Conservation (phyloP, 768 basidiomycete species). For the Cytidiella melzeri region DNA sequence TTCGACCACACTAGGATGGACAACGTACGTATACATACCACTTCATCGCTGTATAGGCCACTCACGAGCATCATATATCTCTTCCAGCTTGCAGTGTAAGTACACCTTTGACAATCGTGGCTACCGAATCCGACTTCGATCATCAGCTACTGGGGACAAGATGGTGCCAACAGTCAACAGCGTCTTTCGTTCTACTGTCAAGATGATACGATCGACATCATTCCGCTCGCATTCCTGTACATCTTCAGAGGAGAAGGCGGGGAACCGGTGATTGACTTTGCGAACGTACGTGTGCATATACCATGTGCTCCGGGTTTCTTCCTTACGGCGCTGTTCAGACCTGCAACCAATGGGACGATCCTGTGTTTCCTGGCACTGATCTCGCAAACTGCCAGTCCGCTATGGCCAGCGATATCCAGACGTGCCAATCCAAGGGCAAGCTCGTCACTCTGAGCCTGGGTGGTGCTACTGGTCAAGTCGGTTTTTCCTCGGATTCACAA, state of each 20-base stretch:
- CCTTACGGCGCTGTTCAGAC: slow-evolving; percentile 33
- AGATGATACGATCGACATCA: slow-evolving; percentile 48
- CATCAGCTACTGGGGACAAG: slow-evolving; percentile 48
- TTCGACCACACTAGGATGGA: slow-evolving; percentile 57
- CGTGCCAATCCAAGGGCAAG: slow-evolving; percentile 47
- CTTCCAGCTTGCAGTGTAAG: slow-evolving; percentile 31
- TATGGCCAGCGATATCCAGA: slow-evolving; percentile 53
- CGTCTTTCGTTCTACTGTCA: slow-evolving; percentile 45
- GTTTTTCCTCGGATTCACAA: slow-evolving; percentile 53
- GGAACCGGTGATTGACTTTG: slow-evolving; percentile 52
- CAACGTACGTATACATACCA: slow-evolving; percentile 53
- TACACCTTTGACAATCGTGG: too few relatives aligned
- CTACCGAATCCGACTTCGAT: neutral
- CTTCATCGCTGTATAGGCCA: neutral
- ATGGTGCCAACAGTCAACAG: slow-evolving; percentile 44
- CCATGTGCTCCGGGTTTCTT: neutral
- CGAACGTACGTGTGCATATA: slow-evolving; percentile 38
- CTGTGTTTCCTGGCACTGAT: slow-evolving; percentile 59
- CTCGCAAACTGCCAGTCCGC: slow-evolving; percentile 52
- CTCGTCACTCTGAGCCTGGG: slow-evolving; percentile 33
- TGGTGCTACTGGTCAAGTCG: slow-evolving; percentile 50
- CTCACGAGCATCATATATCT: too few relatives aligned
- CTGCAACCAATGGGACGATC: slow-evolving; percentile 52
- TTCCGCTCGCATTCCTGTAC: slow-evolving; percentile 58
- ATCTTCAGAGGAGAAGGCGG: slow-evolving; percentile 56